Percentiles rank a stretch among this genome's conserved stretches.
phyloP scores from a whole-genome alignment of 2,329 filamentous ascomycete genomes.

The Cadophora sp. region DNA sequence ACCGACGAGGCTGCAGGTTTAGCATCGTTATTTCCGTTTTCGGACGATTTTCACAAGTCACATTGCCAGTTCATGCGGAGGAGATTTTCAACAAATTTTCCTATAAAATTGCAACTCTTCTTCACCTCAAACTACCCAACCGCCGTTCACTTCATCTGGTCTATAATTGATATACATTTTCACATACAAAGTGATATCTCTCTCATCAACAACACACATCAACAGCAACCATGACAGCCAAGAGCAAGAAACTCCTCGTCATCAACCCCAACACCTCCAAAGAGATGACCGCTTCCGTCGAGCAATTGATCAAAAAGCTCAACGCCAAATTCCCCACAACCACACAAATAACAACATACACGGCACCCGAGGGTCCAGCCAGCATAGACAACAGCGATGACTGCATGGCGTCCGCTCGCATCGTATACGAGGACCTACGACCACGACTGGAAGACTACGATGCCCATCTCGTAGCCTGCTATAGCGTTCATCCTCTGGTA shows the following conservation, averaged over 20 bases:
- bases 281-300: constrained; percentile 73
- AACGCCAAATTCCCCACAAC: constrained; percentile 26
- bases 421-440: constrained; percentile 64
- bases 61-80: not conserved
- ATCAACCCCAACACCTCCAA: constrained; percentile 81
- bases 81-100: not conserved
- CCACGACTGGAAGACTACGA: constrained; percentile 60
- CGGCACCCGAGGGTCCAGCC: constrained; percentile 64
- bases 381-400: constrained; percentile 82
- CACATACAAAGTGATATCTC: not conserved
- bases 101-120: not conserved
- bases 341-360: constrained; percentile 66
- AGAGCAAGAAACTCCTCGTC: constrained; percentile 46
- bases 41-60: constrained; percentile 11
- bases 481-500: constrained; percentile 83
- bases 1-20: constrained; percentile 25
- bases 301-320: constrained; percentile 53
- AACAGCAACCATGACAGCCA: constrained; percentile 11
- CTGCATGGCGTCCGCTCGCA: constrained; percentile 65
- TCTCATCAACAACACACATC: not conserved
- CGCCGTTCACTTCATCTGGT: too few species aligned
- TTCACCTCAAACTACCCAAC: not conserved
- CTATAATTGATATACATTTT: not conserved
- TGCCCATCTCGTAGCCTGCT: constrained; percentile 88
- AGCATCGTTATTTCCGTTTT: constrained; percentile 33